Conservation (phyloP, 441 rosid genomes). For the Breynia disticha region DNA sequence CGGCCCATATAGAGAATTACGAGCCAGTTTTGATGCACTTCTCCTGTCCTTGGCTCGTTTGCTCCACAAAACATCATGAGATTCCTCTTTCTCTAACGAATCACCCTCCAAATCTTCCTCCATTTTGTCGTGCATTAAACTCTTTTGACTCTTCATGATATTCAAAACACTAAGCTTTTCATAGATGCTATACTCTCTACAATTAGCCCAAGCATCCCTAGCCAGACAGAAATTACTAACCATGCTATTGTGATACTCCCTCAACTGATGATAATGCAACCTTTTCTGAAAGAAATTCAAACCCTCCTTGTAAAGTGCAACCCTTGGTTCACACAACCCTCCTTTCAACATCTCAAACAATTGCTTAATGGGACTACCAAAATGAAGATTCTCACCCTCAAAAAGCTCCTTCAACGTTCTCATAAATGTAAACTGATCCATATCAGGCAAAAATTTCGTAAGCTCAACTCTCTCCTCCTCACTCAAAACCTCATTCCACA, state of each 20-base stretch:
- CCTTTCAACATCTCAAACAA: conserved; percentile 87
- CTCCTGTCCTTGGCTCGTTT: conserved; percentile 53
- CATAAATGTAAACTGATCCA: conserved; percentile 68
- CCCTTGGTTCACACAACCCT: conserved; percentile 94
- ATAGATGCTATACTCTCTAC: conserved; percentile 72
- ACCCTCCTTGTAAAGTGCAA: conserved; percentile 81
- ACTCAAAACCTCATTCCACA: conserved; percentile 81
- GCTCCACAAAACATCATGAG: conserved; percentile 46
- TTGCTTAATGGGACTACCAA: conserved; percentile 74
- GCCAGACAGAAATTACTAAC: conserved; percentile 69
- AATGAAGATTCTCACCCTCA: conserved; percentile 67
- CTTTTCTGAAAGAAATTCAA: conserved; percentile 54
- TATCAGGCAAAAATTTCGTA: conserved; percentile 64
- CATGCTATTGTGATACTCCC: conserved; percentile 77
- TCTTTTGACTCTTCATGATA: conserved; percentile 74
- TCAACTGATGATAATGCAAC: conserved; percentile 73
- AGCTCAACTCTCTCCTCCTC: conserved; percentile 81
- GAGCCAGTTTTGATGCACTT: conserved; percentile 30
- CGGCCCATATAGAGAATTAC: conserved; percentile 30
- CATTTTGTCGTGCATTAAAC: conserved; percentile 63
- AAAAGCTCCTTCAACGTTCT: conserved; percentile 69
- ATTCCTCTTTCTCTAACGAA: conserved; percentile 55
- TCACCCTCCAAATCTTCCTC: conserved; percentile 62
- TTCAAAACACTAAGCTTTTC: conserved; percentile 90
- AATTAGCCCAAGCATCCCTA: conserved; percentile 82